Base-by-base conservation (phyloP, 208 protist species). In the Acanthamoeba sp. region DNA sequence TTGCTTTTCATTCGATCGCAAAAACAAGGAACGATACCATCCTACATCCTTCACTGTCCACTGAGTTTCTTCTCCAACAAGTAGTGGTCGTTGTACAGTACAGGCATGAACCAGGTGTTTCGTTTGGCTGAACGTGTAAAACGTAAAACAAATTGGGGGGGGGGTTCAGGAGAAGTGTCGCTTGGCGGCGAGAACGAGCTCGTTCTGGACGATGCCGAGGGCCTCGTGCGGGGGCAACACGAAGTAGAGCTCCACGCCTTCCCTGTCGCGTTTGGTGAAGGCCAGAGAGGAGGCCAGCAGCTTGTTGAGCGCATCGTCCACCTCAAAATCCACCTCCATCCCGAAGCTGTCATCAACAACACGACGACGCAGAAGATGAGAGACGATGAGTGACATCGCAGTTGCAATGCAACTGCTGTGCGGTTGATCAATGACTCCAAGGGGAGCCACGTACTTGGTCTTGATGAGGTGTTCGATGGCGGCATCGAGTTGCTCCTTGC, bases 321-420 rank as follows among this genome's bases (percentile, higher is more conserved):
- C 85, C 55, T 91, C 85, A 91, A 91, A 91, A 34, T 91, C 85
- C 20, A 91, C 85, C 85, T 91, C 55, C 85, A 91, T n/a, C n/a
- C 57, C 57, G 24, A 91, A 91, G 38, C 85, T 90, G 73, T 3
- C n/a, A 4, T 24, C 27, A 66, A 22, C 55, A 3, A 24, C 59
- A 32, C 27, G 20, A 66, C 59, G 7, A n/a, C n/a, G n/a, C n/a
- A n/a, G n/a, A n/a, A n/a, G n/a, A n/a, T n/a, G n/a, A n/a, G n/a
- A n/a, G n/a, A n/a, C n/a, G n/a, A n/a, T n/a, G n/a, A n/a, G n/a
- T n/a, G n/a, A n/a, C n/a, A n/a, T n/a, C n/a, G n/a, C n/a, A n/a
- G n/a, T n/a, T n/a, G n/a, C n/a, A n/a, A n/a, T n/a, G n/a, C n/a
- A n/a, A n/a, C n/a, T n/a, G n/a, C n/a, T n/a, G n/a, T n/a, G n/a